Evolutionary conservation across 2,329 filamentous ascomycete genomes (phyloP).

Genomic region (Zarea fungicola): DNA sequence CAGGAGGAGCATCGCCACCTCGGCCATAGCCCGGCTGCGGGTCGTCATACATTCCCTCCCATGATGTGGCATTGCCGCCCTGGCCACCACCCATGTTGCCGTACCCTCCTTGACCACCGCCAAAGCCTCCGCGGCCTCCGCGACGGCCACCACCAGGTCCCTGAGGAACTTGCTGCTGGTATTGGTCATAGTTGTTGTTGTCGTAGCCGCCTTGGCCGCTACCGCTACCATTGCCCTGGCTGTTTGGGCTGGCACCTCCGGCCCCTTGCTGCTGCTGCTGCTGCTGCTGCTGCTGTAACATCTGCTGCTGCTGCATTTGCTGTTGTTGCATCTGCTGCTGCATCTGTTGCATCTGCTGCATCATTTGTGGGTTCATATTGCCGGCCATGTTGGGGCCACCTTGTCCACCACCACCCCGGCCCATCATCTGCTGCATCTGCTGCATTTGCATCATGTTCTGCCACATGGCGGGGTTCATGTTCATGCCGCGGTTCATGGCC

Average conservation of each 20-base stretch:
- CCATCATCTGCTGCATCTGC: conserved; percentile 57
- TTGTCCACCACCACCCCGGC: conserved; percentile 29
- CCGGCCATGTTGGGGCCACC: conserved; percentile 35
- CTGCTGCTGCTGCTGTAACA: conserved; percentile 20
- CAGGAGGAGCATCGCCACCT: conserved; percentile 43
- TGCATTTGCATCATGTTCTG: conserved; percentile 74
- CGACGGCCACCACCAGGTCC: conserved; percentile 11
- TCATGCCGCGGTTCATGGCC: conserved; percentile 72
- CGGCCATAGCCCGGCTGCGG: conserved; percentile 59
- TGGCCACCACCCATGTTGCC: conserved; percentile 23
- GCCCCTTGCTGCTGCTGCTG: no score
- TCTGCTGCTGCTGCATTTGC: conserved; percentile 19
- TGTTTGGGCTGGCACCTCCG: conserved; percentile 9
- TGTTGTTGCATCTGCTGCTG: conserved; percentile 38
- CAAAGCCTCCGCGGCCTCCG: conserved; percentile 11
- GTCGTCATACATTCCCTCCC: conserved; percentile 98
- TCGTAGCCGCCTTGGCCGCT: conserved; percentile 21
- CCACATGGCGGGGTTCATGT: conserved; percentile 72
- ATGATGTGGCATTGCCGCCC: conserved; percentile 69
- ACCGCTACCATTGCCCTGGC: conserved; percentile 14
- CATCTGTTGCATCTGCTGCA: conserved; percentile 47
- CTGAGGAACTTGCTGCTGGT: conserved; percentile 16
- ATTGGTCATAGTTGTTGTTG: conserved; percentile 11
- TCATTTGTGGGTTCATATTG: conserved; percentile 48
- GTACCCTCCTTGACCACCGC: conserved; percentile 15